phyloP scores from a whole-genome alignment of 805 yeast genomes.

The Cyberlindnera mycetangii region DNA sequence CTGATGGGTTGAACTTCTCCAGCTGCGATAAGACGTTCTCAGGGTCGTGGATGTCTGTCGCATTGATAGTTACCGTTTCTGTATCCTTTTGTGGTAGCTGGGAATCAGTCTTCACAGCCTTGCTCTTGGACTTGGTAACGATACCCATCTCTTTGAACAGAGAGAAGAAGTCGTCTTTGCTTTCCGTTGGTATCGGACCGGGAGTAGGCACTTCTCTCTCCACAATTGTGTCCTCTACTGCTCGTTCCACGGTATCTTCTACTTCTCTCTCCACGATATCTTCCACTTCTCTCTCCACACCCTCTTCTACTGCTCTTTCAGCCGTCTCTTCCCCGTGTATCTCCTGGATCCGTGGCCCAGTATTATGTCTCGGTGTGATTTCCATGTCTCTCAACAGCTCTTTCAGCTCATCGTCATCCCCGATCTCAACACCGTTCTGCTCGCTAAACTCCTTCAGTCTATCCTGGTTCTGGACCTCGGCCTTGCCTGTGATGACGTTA shows the following conservation, averaged over 20 bases:
- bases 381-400: slow-evolving; percentile 27
- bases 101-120: too few species aligned
- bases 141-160: slow-evolving; percentile 20
- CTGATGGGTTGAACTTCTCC: slow-evolving; percentile 4
- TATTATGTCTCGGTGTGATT: slow-evolving; percentile 9
- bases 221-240: background rate
- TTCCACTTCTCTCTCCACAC: slow-evolving; percentile 11
- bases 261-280: background rate
- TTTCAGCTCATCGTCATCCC: slow-evolving; percentile 30
- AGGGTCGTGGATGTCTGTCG: slow-evolving; percentile 2
- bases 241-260: background rate
- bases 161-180: slow-evolving; percentile 9
- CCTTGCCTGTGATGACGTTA: slow-evolving; percentile 48
- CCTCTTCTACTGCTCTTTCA: background rate
- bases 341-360: slow-evolving; percentile 13
- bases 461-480: slow-evolving; percentile 37
- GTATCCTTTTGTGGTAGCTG: background rate
- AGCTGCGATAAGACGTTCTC: background rate
- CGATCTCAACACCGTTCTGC: slow-evolving; percentile 6
- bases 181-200: background rate
- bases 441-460: slow-evolving; percentile 25
- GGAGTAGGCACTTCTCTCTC: slow-evolving; percentile 2
- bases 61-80: background rate
- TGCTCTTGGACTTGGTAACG: slow-evolving; percentile 7
- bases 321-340: slow-evolving; percentile 2